A percentile compares a stretch with the other conserved stretches of the same genome.
phyloP scores from a whole-genome alignment of 2,329 filamentous ascomycete genomes.

The Fusarium musae region DNA sequence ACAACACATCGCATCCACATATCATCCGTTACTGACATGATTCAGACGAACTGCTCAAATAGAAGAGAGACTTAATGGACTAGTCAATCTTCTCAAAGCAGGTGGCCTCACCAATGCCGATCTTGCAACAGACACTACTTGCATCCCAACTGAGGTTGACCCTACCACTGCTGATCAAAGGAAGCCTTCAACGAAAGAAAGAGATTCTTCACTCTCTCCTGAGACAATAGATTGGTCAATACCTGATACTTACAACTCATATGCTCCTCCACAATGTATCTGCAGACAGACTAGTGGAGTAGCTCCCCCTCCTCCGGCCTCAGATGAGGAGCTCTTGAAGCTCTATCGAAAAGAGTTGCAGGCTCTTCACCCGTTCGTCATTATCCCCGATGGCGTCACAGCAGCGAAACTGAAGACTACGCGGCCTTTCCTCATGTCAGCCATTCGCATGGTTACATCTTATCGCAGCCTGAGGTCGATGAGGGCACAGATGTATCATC shows the following conservation, averaged over 20 bases:
- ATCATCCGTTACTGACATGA: neutral
- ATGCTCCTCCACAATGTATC: slow-evolving; percentile 59
- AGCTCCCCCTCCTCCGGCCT: slow-evolving; percentile 53
- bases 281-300: slow-evolving; percentile 57
- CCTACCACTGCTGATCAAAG: slow-evolving; percentile 40
- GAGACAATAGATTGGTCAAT: slow-evolving; percentile 46
- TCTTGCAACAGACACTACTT: slow-evolving; percentile 41
- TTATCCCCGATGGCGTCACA: slow-evolving; percentile 51
- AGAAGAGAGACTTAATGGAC: slow-evolving; percentile 60
- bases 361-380: slow-evolving; percentile 60
- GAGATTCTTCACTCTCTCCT: slow-evolving; percentile 17
- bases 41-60: slow-evolving; percentile 60
- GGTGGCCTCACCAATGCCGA: slow-evolving; percentile 49
- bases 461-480: slow-evolving; percentile 59
- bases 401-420: slow-evolving; percentile 52
- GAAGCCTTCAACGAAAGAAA: slow-evolving; percentile 38
- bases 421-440: slow-evolving; percentile 60
- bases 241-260: slow-evolving; percentile 58
- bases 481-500: slow-evolving; percentile 60
- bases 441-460: slow-evolving; percentile 62
- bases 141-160: slow-evolving; percentile 44
- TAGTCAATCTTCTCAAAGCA: slow-evolving; percentile 60
- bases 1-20: neutral
- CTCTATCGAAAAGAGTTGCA: slow-evolving; percentile 58
- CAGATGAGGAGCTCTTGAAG: slow-evolving; percentile 59